Percentiles rank a stretch among this genome's conserved stretches.
Conservation (phyloP, 805 yeast genomes). For the Suhomyces sp. region DNA sequence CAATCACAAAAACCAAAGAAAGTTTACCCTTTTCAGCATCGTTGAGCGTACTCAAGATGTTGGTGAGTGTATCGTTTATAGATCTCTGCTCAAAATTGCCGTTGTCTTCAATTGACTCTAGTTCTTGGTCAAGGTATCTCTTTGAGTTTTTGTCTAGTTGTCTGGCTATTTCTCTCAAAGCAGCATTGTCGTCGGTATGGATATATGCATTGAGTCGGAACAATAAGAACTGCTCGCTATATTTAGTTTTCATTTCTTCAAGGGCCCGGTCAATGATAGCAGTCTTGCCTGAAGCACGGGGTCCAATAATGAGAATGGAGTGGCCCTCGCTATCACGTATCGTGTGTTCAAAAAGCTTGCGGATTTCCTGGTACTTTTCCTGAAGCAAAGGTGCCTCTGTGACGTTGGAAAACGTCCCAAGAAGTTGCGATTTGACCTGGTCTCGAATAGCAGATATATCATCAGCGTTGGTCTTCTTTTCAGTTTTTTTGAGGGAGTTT, state of each 20-base stretch:
- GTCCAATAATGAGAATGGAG: slow-evolving; percentile 77
- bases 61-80: slow-evolving; percentile 58
- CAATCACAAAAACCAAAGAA: slow-evolving; percentile 75
- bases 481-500: neutral
- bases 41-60: slow-evolving; percentile 49
- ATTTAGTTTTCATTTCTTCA: slow-evolving; percentile 35
- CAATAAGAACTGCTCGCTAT: slow-evolving; percentile 52
- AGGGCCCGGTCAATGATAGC: slow-evolving; percentile 59
- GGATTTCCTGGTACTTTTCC: slow-evolving; percentile 48
- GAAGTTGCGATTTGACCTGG: slow-evolving; percentile 20
- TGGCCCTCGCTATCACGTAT: slow-evolving; percentile 71
- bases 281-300: slow-evolving; percentile 76
- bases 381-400: slow-evolving; percentile 15
- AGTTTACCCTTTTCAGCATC: slow-evolving; percentile 24
- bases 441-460: slow-evolving; percentile 15
- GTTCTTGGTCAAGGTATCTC: slow-evolving; percentile 11
- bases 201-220: slow-evolving; percentile 67
- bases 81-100: slow-evolving; percentile 47
- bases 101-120: neutral
- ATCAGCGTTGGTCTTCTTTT: neutral
- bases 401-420: slow-evolving; percentile 15
- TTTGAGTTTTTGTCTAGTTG: slow-evolving; percentile 57
- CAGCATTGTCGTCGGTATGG: slow-evolving; percentile 72
- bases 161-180: slow-evolving; percentile 80
- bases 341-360: slow-evolving; percentile 59